Evolutionary conservation across 805 yeast genomes (phyloP).

Genomic region (Komagataella mondaviorum): DNA sequence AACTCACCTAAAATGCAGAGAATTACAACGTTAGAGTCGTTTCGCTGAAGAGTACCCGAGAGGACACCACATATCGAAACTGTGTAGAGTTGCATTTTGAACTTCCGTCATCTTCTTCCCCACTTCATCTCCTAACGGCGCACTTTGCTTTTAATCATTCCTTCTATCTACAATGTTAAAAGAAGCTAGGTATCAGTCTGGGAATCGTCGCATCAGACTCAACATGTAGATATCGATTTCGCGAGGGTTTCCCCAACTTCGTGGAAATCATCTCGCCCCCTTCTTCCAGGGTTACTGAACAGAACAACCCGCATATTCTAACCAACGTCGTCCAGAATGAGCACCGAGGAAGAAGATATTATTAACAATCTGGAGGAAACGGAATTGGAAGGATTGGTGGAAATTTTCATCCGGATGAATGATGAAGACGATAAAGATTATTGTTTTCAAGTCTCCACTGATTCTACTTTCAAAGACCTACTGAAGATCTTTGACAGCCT

Average conservation of each 20-base stretch:
- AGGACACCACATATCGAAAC: too few relatives aligned
- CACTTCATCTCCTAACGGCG: too few relatives aligned
- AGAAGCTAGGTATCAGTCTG: too few relatives aligned
- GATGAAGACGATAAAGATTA: slow-evolving; percentile 80
- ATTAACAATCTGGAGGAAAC: slow-evolving; percentile 4
- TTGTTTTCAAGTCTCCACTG: slow-evolving; percentile 61
- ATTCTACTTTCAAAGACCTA: slow-evolving; percentile 46
- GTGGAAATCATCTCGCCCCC: neutral
- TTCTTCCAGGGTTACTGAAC: neutral
- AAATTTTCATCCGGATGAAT: slow-evolving; percentile 67
- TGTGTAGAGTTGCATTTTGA: too few relatives aligned
- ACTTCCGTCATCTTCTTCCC: too few relatives aligned
- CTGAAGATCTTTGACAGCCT: slow-evolving; percentile 46
- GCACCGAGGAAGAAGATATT: neutral
- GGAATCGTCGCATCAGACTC: too few relatives aligned
- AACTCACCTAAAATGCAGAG: too few relatives aligned
- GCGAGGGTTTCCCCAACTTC: neutral
- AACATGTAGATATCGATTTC: neutral
- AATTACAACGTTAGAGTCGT: too few relatives aligned
- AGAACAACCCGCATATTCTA: neutral
- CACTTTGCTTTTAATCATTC: too few relatives aligned
- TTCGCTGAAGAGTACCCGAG: too few relatives aligned
- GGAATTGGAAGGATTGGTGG: slow-evolving; percentile 14
- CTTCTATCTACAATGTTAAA: too few relatives aligned
- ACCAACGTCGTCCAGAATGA: neutral